A percentile compares a stretch with the other conserved stretches of the same genome.
These are phyloP conservation scores for Crataegus laevigata DNA, from an alignment of 306 rosid genomes.

Conservation along the genomic window DNA sequence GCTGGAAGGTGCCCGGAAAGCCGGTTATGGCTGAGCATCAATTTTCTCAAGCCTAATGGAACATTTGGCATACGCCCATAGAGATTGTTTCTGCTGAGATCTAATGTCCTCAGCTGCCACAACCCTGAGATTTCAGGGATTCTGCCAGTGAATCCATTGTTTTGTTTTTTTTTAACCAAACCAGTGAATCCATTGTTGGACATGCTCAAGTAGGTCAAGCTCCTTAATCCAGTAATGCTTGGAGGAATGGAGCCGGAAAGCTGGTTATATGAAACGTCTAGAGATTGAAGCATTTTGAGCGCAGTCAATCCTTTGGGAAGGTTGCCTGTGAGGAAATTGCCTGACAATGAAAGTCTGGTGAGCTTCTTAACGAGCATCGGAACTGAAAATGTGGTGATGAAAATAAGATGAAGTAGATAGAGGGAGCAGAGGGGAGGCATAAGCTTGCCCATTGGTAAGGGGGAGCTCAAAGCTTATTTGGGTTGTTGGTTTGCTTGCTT, in stretches of 20 bases:
- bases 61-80: constrained; percentile 27
- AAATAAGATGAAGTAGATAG: constrained; percentile 6
- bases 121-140: constrained; percentile 29
- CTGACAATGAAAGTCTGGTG: constrained; percentile 28
- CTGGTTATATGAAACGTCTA: constrained; percentile 30
- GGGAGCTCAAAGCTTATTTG: neutral
- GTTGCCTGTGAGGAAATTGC: constrained; percentile 33
- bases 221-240: constrained; percentile 5
- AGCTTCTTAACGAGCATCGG: constrained; percentile 20
- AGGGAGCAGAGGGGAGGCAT: neutral
- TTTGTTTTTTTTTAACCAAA: too few species aligned
- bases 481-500: neutral
- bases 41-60: constrained; percentile 27
- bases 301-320: constrained; percentile 17
- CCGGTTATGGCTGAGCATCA: constrained; percentile 21
- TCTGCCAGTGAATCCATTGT: constrained; percentile 31
- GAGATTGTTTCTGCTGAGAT: constrained; percentile 33
- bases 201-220: constrained; percentile 30
- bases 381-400: constrained; percentile 1
- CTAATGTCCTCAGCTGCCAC: constrained; percentile 29
- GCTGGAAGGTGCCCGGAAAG: constrained; percentile 25
- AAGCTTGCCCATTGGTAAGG: constrained; percentile 19
- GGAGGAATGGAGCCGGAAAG: constrained; percentile 30
- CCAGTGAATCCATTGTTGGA: constrained; percentile 35
- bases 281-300: constrained; percentile 22